Evolutionary conservation across 176 grass and related monocot species (phyloP).

Genomic region (Triticum turgidum): DNA sequence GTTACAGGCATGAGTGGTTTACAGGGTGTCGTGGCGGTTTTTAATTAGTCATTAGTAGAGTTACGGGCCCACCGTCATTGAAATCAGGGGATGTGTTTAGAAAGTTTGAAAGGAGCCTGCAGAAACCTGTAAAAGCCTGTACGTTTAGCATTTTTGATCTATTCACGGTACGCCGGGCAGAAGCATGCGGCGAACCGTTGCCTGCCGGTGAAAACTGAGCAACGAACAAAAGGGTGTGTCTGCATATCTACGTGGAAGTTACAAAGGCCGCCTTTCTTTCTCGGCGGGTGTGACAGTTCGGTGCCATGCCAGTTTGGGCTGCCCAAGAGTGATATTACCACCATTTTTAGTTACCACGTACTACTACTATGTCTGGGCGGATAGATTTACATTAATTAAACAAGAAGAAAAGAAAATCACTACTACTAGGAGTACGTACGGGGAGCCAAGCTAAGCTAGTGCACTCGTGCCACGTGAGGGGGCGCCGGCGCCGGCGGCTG

Average conservation of each 20-base stretch:
- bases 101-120: too few relatives aligned
- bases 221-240: not conserved
- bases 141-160: too few relatives aligned
- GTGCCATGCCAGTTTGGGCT: conserved; percentile 8
- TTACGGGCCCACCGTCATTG: too few relatives aligned
- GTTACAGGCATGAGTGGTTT: too few relatives aligned
- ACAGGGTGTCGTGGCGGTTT: too few relatives aligned
- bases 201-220: not conserved
- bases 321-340: not conserved
- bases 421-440: too few relatives aligned
- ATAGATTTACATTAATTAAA: not conserved
- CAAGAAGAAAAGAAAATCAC: not conserved
- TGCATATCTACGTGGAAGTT: not conserved
- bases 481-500: not conserved
- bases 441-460: not conserved
- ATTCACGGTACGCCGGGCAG: too few relatives aligned
- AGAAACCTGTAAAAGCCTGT: too few relatives aligned
- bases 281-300: not conserved
- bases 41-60: too few relatives aligned
- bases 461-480: not conserved
- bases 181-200: not conserved
- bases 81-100: too few relatives aligned
- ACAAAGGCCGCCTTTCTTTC: not conserved
- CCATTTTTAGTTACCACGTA: conserved; percentile 10
- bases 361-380: not conserved